Percentiles rank a stretch among this genome's conserved stretches.
phyloP scores from a whole-genome alignment of 2,329 filamentous ascomycete genomes.

The Colletotrichum coccodes region DNA sequence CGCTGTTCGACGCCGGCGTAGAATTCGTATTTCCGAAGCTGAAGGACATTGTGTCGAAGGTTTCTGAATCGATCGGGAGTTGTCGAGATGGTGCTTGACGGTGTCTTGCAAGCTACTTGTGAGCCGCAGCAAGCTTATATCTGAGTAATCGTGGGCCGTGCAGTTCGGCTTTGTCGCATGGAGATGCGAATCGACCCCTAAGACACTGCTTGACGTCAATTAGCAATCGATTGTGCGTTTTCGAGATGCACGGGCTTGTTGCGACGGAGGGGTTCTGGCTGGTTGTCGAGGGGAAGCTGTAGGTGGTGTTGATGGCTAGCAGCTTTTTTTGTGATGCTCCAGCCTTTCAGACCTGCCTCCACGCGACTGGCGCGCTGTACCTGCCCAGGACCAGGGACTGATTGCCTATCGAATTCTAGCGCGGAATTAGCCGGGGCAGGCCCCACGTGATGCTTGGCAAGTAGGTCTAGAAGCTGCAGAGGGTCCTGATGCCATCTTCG shows the following conservation, averaged over 20 bases:
- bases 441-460: constrained; percentile 32
- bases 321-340: constrained; percentile 34
- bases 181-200: constrained; percentile 13
- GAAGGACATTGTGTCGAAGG: constrained; percentile 48
- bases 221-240: not conserved
- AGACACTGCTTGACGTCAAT: not conserved
- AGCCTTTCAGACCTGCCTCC: constrained; percentile 28
- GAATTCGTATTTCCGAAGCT: constrained; percentile 47
- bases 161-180: constrained; percentile 24
- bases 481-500: constrained; percentile 2
- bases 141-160: not conserved
- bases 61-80: not conserved
- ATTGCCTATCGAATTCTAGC: constrained; percentile 23
- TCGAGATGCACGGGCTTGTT: not conserved
- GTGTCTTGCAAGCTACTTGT: constrained; percentile 2
- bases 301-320: constrained; percentile 22
- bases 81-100: constrained; percentile 12
- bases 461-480: constrained; percentile 15
- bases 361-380: constrained; percentile 32
- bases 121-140: constrained; percentile 7
- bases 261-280: not conserved
- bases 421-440: constrained; percentile 13
- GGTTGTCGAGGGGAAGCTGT: not conserved
- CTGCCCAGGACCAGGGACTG: constrained; percentile 17
- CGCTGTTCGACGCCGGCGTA: constrained; percentile 33